phyloP scores from a whole-genome alignment of 1,284 basidiomycete species.

The Heliocybe sulcata region DNA sequence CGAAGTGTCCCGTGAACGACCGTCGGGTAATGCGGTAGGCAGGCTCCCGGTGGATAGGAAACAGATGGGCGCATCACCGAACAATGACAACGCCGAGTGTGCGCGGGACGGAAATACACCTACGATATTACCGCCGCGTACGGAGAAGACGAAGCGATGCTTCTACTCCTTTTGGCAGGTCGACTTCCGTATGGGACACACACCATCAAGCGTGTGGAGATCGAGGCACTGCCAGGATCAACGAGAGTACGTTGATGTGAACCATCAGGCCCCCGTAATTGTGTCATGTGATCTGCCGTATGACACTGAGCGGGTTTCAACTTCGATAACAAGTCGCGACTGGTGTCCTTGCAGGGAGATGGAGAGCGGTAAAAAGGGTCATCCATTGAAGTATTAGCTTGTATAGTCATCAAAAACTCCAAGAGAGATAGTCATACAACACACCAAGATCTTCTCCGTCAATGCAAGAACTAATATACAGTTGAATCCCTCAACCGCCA shows the following conservation, averaged over 20 bases:
- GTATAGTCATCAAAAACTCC: neutral
- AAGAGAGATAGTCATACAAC: constrained; percentile 1
- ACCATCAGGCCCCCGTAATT: no score
- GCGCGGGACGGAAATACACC: neutral
- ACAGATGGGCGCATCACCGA: neutral
- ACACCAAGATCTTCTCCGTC: no score
- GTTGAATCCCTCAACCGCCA: constrained; percentile 76
- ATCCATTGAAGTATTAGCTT: neutral
- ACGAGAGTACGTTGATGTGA: no score
- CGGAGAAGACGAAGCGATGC: neutral
- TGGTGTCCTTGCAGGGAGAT: no score
- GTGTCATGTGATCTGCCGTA: no score
- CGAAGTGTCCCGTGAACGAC: neutral
- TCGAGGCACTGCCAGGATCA: no score
- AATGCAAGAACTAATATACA: constrained; percentile 42
- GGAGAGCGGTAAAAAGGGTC: no score
- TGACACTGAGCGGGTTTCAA: no score
- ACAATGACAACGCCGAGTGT: no score
- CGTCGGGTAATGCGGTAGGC: neutral
- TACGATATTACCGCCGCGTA: neutral
- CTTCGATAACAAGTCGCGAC: no score
- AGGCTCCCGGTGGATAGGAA: neutral
- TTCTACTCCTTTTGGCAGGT: neutral
- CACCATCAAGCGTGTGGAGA: neutral
- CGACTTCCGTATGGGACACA: neutral